Percentiles rank a stretch among this genome's conserved stretches.
These are phyloP conservation scores for Metschnikowia henanensis DNA, from an alignment of 805 yeast genomes.

Conservation along the genomic window DNA sequence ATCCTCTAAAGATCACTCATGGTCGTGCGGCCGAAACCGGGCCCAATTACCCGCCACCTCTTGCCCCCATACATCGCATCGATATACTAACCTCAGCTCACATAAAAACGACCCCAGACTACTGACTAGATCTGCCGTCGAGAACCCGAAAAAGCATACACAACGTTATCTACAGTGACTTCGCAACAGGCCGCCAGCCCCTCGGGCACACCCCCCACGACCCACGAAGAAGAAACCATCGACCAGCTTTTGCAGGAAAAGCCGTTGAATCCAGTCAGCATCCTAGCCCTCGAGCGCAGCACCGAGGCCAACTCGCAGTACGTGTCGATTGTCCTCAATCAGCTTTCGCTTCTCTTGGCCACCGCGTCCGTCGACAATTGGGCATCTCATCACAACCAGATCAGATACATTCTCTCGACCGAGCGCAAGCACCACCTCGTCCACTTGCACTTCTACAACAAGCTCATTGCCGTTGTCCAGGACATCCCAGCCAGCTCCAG, in stretches of 20 bases:
- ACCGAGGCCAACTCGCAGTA: constrained; percentile 23
- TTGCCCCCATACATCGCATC: background rate
- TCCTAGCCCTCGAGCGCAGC: constrained; percentile 17
- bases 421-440: constrained; percentile 13
- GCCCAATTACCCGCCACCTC: background rate
- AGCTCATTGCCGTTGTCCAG: constrained; percentile 12
- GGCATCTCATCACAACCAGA: constrained; percentile 41
- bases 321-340: constrained; percentile 46
- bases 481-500: constrained; percentile 2
- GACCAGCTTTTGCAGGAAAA: constrained; percentile 11
- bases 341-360: constrained; percentile 51
- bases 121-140: constrained; percentile 39
- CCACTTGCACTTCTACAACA: constrained; percentile 12
- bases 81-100: background rate
- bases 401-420: constrained; percentile 42
- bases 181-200: constrained; percentile 35
- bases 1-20: no score
- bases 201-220: constrained; percentile 32
- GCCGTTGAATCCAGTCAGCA: constrained; percentile 10
- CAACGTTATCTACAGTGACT: constrained; percentile 30
- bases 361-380: constrained; percentile 43
- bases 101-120: constrained; percentile 27
- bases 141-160: constrained; percentile 2
- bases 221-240: constrained; percentile 9
- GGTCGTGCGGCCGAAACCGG: no score